Evolutionary conservation across 257 asterid species (phyloP), one percentile per base, ranked within the genome.

Genomic region (Eucommia ulmoides): DNA sequence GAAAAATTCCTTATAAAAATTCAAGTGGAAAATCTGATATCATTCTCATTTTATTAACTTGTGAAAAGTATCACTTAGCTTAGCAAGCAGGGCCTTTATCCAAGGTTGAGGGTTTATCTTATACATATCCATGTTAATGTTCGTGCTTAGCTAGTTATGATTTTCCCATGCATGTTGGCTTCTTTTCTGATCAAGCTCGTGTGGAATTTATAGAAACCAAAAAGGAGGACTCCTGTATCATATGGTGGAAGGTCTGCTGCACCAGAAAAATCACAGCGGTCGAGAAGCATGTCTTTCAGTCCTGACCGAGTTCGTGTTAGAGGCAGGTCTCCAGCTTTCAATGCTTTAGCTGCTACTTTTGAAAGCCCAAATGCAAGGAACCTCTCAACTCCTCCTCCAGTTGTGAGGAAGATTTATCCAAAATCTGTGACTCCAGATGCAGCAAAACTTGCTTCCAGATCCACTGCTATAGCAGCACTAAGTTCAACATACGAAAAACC

Each of bases 271-370:
- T 65, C 99, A n/a, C 81, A 83, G 51, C 93, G 99, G 24, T 79
- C 97, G 24, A 72, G 99, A 78, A 92, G 97, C 73, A 71, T 92
- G 91, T 92, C 99, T 26, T 84, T 78, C 74, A 87, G 95, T 70
- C 97, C 97, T 2, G 99, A 92, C 33, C 72, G 95, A 74, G 99
- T 79, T 69, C 99, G 99, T 60, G 95, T 83, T 22, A 70, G 99
- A 67, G 99, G 99, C 55, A 73, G 95, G 56, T 92, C 99, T 68
- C 99, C 99, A 0, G 95, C 97, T 10, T 92, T 92, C 80, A 92
- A 74, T 54, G 95, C 95, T 29, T 71, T 92, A 17, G 97, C 99
- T n/a, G 96, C 95, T 33, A 83, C 54, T 50, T 92, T 92, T 18
- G 97, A 92, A 74, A 87, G 66, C 55, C 58, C 82, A 53, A 79